Evolutionary conservation across 2,329 filamentous ascomycete species (phyloP), one percentile per base, ranked within the genome.

Genomic region (Colletotrichum higginsianum): DNA sequence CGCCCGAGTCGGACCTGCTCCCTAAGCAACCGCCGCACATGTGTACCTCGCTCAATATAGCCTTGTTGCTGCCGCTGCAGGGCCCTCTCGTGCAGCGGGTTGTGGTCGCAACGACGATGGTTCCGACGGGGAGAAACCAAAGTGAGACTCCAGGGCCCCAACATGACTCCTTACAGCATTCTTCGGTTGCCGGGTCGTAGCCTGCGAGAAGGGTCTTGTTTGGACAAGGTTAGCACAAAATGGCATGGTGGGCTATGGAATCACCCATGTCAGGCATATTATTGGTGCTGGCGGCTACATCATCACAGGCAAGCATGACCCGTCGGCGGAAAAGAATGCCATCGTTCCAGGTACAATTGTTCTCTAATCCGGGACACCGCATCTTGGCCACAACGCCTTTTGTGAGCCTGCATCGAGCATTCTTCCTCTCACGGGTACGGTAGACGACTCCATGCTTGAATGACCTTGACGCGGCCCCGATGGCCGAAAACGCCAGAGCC

Each of bases 181-280:
- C 58, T 58, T 71, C 68, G 68, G 68, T 71, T 68, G 68, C 65
- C 65, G 57, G 65, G 68, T 68, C 46, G 53, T 62, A 50, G 57
- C 4, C 65, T 63, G 57, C 46, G 21, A 68, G 52, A 66, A 71
- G 68, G 68, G 68, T 68, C 52, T 63, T 40, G 58, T 30, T 53
- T 68, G 68, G 68, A 68, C 68, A 68, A 35, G 40, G 66, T 52
- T 68, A 58, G 68, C 52, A 68, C 44, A 63, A 58, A 68, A 63
- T 71, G 53, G 65, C 65, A 57, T 57, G 57, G 58, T 71, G 67
- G 67, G 56, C 50, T 61, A 49, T 57, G 49, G 46, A 46, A 55
- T 15, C 18, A 18, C 23, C 56, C 62, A 60, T 70, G 23, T 30
- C 46, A 53, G 52, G 21, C 38, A 23, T 56, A 30, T 49, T 12